Evolutionary conservation across 169 alveolate species (phyloP).

Genomic region (Cryptosporidium bovis): DNA sequence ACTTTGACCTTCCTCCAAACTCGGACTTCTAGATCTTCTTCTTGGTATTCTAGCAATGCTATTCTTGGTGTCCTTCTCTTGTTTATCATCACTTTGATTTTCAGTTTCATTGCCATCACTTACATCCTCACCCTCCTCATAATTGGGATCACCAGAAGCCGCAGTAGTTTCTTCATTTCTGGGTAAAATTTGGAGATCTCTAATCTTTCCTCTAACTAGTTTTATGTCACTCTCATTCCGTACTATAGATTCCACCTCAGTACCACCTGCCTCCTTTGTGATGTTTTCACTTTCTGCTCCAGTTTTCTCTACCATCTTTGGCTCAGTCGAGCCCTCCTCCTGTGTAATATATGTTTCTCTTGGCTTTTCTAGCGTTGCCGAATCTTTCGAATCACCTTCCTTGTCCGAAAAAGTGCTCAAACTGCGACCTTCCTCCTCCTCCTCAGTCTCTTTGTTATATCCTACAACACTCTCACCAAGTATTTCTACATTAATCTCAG

Average conservation of each 20-base stretch:
- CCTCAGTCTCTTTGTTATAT: constrained; percentile 56
- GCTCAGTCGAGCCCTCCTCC: constrained; percentile 7
- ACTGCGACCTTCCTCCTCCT: constrained; percentile 71
- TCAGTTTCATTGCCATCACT: constrained; percentile 24
- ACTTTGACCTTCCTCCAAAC: constrained; percentile 59
- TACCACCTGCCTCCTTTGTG: background rate
- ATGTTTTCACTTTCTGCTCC: background rate
- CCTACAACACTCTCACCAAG: constrained; percentile 40
- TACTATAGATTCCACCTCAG: constrained; percentile 9
- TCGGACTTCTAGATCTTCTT: constrained; percentile 75
- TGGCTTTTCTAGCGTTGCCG: constrained; percentile 26
- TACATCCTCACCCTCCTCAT: constrained; percentile 62
- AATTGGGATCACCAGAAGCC: constrained; percentile 13
- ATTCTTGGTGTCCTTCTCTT: constrained; percentile 33
- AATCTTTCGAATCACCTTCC: constrained; percentile 60
- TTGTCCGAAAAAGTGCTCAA: constrained; percentile 62
- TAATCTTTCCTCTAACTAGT: constrained; percentile 27
- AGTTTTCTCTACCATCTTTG: background rate
- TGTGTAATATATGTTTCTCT: constrained; percentile 25
- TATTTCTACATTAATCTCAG: constrained; percentile 58
- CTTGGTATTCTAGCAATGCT: constrained; percentile 57
- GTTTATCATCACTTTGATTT: background rate
- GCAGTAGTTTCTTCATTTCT: constrained; percentile 24
- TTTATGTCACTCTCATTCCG: constrained; percentile 30
- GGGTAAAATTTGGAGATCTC: constrained; percentile 34